Percentiles rank a stretch among this genome's conserved stretches.
Evolutionary conservation across 2,329 filamentous ascomycete species (phyloP).

Genomic region (Teratosphaeria gauchensis): DNA sequence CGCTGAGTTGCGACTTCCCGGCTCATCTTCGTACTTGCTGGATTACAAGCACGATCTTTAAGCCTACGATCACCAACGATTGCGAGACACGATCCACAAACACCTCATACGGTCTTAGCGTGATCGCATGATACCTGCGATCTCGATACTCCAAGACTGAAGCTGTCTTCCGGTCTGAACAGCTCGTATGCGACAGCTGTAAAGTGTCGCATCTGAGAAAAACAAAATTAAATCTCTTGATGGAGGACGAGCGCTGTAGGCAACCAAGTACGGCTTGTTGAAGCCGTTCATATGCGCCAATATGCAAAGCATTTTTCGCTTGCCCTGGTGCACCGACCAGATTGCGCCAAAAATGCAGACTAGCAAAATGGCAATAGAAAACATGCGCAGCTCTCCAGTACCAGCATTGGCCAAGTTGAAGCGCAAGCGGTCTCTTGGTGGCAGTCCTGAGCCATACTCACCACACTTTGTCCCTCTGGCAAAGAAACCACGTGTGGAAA

Average conservation of each 20-base stretch:
- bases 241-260: slow-evolving; percentile 13
- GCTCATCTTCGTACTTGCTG: slow-evolving; percentile 9
- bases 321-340: slow-evolving; percentile 37
- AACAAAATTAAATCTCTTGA: slow-evolving; percentile 14
- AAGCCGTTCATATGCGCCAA: slow-evolving; percentile 16
- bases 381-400: slow-evolving; percentile 34
- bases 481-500: slow-evolving; percentile 16
- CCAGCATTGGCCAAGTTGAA: slow-evolving; percentile 45
- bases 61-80: neutral
- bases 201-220: slow-evolving; percentile 14
- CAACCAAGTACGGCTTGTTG: slow-evolving; percentile 10
- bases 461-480: slow-evolving; percentile 8
- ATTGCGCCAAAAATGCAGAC: slow-evolving; percentile 28
- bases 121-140: slow-evolving; percentile 11
- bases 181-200: slow-evolving; percentile 10
- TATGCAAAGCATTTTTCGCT: slow-evolving; percentile 44
- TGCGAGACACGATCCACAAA: neutral
- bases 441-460: slow-evolving; percentile 33
- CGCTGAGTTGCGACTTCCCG: neutral
- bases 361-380: slow-evolving; percentile 33
- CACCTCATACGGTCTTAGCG: neutral
- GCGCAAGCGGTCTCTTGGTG: slow-evolving; percentile 45
- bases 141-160: slow-evolving; percentile 15
- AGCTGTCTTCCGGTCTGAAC: neutral
- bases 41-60: slow-evolving; percentile 3